phyloP scores from a whole-genome alignment of 139 green algal species.

The Nannochloris sp. region DNA sequence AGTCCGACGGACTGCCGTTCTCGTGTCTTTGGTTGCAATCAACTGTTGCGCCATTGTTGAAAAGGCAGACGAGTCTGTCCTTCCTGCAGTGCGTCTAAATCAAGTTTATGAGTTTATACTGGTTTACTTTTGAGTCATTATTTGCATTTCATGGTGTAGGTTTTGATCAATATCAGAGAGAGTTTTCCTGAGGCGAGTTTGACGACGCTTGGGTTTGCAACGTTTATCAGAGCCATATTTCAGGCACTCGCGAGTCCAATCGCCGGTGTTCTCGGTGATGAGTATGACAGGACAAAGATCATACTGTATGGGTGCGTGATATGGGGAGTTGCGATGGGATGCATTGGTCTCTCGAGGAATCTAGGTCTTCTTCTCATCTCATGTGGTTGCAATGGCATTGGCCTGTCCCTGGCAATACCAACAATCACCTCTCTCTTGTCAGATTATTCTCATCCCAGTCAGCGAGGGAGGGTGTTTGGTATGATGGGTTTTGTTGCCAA shows the following conservation, averaged over 20 bases:
- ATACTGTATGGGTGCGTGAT: conserved; percentile 53
- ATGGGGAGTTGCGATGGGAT: conserved; percentile 65
- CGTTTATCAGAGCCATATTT: conserved; percentile 52
- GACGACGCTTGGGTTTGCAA: conserved; percentile 50
- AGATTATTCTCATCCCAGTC: conserved; percentile 49
- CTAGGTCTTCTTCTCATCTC: conserved; percentile 38
- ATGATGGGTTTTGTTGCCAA: conserved; percentile 12
- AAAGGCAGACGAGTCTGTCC: conserved; percentile 30
- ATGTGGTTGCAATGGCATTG: conserved; percentile 54
- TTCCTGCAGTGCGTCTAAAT: conserved; percentile 20
- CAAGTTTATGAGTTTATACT: not conserved
- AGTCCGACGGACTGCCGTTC: not conserved
- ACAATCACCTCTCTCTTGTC: conserved; percentile 53
- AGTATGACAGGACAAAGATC: conserved; percentile 44
- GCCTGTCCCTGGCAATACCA: conserved; percentile 63
- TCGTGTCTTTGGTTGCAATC: conserved; percentile 22
- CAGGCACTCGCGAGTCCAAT: conserved; percentile 33
- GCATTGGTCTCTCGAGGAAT: conserved; percentile 44
- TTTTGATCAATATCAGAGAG: conserved; percentile 57
- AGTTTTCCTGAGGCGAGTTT: conserved; percentile 42
- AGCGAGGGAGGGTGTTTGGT: conserved; percentile 56
- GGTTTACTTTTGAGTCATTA: not conserved
- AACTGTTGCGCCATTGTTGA: conserved; percentile 37
- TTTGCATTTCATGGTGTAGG: conserved; percentile 7
- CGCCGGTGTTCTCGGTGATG: conserved; percentile 35